Base-by-base conservation (phyloP, 208 protist species). In the Leishmania tropica region DNA sequence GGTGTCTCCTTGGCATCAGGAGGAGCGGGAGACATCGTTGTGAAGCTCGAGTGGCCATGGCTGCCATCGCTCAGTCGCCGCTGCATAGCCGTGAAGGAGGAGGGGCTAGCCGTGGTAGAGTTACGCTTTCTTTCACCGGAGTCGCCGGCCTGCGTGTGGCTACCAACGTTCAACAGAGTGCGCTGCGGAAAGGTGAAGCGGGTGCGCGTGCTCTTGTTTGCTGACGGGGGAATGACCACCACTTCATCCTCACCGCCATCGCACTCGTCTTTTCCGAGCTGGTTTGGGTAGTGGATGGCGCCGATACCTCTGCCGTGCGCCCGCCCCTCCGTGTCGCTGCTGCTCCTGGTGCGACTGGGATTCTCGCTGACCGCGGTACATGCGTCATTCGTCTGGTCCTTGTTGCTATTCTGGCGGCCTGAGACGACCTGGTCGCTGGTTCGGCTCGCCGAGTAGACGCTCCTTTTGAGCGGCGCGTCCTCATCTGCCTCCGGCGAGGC, bases 21-120 rank as follows among this genome's bases (percentile, higher is more conserved):
- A 5, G 24, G 56, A 21, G 6, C 51, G 37, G 37, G 48, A 31
- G 60, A 31, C 1, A 48, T 51, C 64, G 24, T 28, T 45, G 37
- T 11, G 19, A 35, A 56, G 21, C 51, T 70, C n/a, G n/a, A 31
- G 10, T 15, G 76, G 8, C 1, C 28, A 51, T 3, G 64, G 31
- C n/a, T 37, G 64, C 64, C 31, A 8, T 35, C 31, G 47, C 76
- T 80, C 28, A 70, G 40, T n/a, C n/a, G 76, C 35, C 76, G 76
- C 64, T 72, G 76, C 64, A 62, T 3, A 19, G 21, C 13, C 6
- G 35, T 15, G 15, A 54, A 4, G 40, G 70, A 54, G 8, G 45
- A 31, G 28, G 45, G 45, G 45, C n/a, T 74, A 15, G 76, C 31
- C 13, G 48, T 11, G 7, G 28, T 45, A 75, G 47, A 37, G 51